Evolutionary conservation across 2,329 filamentous ascomycete species (phyloP).

Genomic region (Xylogone sp.): DNA sequence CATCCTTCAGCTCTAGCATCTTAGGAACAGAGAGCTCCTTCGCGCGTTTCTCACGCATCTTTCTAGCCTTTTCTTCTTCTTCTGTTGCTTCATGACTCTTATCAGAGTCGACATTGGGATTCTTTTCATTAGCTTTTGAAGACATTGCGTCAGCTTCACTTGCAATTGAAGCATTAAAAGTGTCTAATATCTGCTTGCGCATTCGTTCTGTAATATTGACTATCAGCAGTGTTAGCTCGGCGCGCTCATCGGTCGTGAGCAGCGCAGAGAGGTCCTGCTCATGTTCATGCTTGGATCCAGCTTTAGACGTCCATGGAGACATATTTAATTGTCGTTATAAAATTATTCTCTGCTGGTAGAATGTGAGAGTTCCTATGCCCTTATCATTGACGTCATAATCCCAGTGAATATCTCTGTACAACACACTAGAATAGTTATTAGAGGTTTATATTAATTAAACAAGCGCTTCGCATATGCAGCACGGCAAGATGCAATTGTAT

Average conservation of each 20-base stretch:
- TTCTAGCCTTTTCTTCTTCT: conserved; percentile 26
- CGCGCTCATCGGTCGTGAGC: conserved; percentile 25
- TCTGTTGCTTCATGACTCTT: conserved; percentile 25
- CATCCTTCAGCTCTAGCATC: conserved; percentile 64
- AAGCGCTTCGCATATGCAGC: no score
- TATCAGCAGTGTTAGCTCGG: conserved; percentile 48
- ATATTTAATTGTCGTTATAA: neutral
- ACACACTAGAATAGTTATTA: no score
- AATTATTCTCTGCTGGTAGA: neutral
- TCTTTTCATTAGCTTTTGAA: conserved; percentile 30
- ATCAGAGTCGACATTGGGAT: conserved; percentile 29
- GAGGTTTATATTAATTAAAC: no score
- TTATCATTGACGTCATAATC: no score
- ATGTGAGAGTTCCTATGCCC: no score
- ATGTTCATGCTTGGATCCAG: neutral
- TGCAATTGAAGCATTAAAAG: conserved; percentile 40
- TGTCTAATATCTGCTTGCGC: conserved; percentile 45
- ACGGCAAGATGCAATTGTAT: no score
- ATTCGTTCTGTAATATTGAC: conserved; percentile 51
- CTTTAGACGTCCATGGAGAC: neutral
- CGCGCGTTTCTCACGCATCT: conserved; percentile 32
- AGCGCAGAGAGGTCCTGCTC: conserved; percentile 22
- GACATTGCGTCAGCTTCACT: conserved; percentile 13
- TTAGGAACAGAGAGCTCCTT: conserved; percentile 46
- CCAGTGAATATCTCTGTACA: no score